Conservation (phyloP, 148 eudicot genomes). For the Heliosperma pusillum region DNA sequence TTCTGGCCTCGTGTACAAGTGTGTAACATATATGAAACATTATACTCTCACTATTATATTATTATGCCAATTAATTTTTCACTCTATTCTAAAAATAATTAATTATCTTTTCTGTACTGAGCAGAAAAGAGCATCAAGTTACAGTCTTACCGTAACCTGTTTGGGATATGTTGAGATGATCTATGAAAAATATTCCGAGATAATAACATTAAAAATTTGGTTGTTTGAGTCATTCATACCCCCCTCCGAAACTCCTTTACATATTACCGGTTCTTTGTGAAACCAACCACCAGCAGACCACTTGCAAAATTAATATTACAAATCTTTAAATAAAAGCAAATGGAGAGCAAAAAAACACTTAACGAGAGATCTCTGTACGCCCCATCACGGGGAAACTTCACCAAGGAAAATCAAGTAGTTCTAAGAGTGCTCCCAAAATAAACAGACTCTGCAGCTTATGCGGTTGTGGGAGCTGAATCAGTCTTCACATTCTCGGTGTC, state of each 20-base stretch:
- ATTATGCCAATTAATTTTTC: no score
- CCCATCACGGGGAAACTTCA: neutral
- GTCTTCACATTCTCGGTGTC: constrained; percentile 48
- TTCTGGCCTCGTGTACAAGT: no score
- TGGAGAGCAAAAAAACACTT: constrained; percentile 15
- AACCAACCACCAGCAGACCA: neutral
- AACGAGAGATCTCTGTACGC: neutral
- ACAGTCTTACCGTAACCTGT: no score
- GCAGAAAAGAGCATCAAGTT: no score
- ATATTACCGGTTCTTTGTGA: constrained; percentile 3
- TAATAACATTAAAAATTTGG: neutral
- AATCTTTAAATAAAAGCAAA: neutral
- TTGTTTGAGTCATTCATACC: neutral
- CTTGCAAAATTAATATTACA: constrained; percentile 12
- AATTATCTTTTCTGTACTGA: no score
- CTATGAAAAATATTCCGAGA: neutral
- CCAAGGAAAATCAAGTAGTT: neutral
- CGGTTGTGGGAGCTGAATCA: constrained; percentile 20
- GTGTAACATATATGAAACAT: no score
- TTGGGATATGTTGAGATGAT: no score
- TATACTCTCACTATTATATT: neutral
- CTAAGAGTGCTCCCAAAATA: neutral
- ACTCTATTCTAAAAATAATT: no score
- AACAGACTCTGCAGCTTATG: constrained; percentile 12
- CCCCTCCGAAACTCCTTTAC: constrained; percentile 17